phyloP scores from a whole-genome alignment of 768 basidiomycete genomes.

The Russula lepida region DNA sequence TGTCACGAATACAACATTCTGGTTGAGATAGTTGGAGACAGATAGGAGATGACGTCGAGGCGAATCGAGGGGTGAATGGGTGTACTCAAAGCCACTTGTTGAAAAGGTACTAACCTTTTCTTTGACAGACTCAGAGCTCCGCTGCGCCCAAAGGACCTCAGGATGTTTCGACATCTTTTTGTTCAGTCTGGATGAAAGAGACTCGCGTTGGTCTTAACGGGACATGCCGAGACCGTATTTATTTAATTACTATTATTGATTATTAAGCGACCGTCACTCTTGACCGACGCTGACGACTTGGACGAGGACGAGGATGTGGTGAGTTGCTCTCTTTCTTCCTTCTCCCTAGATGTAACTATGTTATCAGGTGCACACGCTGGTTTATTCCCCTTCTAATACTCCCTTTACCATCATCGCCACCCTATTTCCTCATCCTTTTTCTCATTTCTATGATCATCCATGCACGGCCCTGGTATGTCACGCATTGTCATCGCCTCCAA shows the following conservation, averaged over 20 bases:
- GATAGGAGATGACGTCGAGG: neutral
- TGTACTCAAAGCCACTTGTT: slow-evolving; percentile 4
- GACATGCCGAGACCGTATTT: slow-evolving; percentile 1
- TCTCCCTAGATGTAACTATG: neutral
- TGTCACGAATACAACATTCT: slow-evolving; percentile 87
- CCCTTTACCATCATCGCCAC: slow-evolving; percentile 71
- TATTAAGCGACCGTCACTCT: neutral
- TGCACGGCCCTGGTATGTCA: slow-evolving; percentile 71
- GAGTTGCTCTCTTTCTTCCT: slow-evolving; percentile 23
- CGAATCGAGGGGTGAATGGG: neutral
- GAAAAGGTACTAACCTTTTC: slow-evolving; percentile 47
- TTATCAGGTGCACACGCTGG: slow-evolving; percentile 74
- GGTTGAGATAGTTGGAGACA: neutral
- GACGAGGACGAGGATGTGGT: slow-evolving; percentile 43
- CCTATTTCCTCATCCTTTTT: slow-evolving; percentile 72
- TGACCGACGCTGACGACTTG: neutral
- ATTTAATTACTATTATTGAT: neutral
- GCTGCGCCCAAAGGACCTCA: slow-evolving; percentile 92
- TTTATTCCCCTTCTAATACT: slow-evolving; percentile 69
- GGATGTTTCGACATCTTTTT: slow-evolving; percentile 45
- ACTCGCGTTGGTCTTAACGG: neutral
- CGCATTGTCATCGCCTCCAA: neutral
- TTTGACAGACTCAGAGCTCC: slow-evolving; percentile 56
- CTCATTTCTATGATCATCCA: slow-evolving; percentile 70
- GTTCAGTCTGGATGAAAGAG: neutral